A percentile compares a stretch with the other conserved stretches of the same genome.
phyloP scores from a whole-genome alignment of 2,329 filamentous ascomycete species.

The Pseudogymnoascus sp. region DNA sequence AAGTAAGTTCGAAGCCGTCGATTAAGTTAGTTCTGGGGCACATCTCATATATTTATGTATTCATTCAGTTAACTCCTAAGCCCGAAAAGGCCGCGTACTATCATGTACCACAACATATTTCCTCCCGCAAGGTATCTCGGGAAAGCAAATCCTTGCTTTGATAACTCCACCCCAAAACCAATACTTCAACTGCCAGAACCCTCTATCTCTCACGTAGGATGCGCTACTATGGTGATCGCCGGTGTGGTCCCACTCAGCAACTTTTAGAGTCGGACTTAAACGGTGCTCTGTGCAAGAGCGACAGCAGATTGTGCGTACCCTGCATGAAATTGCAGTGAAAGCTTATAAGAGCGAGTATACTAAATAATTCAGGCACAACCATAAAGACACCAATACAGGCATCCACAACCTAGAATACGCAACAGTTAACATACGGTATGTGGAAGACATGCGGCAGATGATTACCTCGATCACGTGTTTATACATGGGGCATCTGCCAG shows the following conservation, averaged over 20 bases:
- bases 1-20: not conserved
- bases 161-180: not conserved
- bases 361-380: too few relatives aligned
- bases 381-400: too few relatives aligned
- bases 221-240: not conserved
- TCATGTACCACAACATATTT: not conserved
- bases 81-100: not conserved
- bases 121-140: not conserved
- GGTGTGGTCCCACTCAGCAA: not conserved
- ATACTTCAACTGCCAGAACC: not conserved
- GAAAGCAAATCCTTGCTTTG: not conserved
- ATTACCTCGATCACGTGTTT: too few relatives aligned
- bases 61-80: not conserved
- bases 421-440: too few relatives aligned
- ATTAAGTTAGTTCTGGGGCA: not conserved
- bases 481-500: too few relatives aligned
- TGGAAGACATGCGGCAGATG: too few relatives aligned
- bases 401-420: too few relatives aligned
- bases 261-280: not conserved
- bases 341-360: too few relatives aligned
- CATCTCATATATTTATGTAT: too few relatives aligned
- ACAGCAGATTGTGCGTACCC: too few relatives aligned
- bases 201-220: not conserved
- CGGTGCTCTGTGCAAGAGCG: not conserved
- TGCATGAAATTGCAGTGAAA: too few relatives aligned